These are phyloP conservation scores for Hypoxylon lienhwacheense DNA, from an alignment of 495 filamentous ascomycete genomes.

Conservation along the genomic window DNA sequence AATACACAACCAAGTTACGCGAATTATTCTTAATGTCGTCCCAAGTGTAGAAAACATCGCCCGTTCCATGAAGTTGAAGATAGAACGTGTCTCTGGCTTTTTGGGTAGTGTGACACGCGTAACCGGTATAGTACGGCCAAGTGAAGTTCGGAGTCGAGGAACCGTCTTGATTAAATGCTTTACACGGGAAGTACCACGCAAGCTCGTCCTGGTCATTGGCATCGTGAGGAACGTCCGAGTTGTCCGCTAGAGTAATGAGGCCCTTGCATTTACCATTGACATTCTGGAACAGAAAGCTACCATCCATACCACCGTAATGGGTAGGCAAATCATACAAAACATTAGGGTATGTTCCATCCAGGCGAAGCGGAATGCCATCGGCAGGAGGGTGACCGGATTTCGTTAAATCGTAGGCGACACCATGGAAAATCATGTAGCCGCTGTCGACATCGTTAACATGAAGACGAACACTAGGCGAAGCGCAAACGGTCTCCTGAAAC, in stretches of 20 bases:
- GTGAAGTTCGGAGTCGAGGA: slow-evolving; percentile 76
- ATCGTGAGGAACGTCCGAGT: slow-evolving; percentile 80
- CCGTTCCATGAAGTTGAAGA: slow-evolving; percentile 56
- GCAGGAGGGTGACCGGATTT: slow-evolving; percentile 75
- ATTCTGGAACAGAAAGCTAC: slow-evolving; percentile 97
- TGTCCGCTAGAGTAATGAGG: slow-evolving; percentile 69
- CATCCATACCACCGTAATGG: slow-evolving; percentile 83
- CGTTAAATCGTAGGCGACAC: slow-evolving; percentile 78
- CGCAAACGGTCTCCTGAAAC: slow-evolving; percentile 88
- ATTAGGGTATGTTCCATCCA: slow-evolving; percentile 58
- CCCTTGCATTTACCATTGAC: slow-evolving; percentile 98
- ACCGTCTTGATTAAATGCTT: slow-evolving; percentile 88
- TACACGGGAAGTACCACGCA: slow-evolving; percentile 98
- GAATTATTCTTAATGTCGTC: slow-evolving; percentile 86
- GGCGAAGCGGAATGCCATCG: slow-evolving; percentile 65
- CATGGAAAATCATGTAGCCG: slow-evolving; percentile 96
- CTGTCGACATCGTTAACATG: slow-evolving; percentile 75
- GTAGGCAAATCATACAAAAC: slow-evolving; percentile 81
- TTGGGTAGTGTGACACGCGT: slow-evolving; percentile 82
- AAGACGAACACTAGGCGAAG: slow-evolving; percentile 63
- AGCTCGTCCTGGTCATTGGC: slow-evolving; percentile 61
- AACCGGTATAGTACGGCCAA: slow-evolving; percentile 70
- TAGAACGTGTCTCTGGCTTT: slow-evolving; percentile 75
- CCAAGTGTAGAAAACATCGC: slow-evolving; percentile 91
- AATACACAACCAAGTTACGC: slow-evolving; percentile 89